These are phyloP conservation scores for Lachnum nothofagi DNA, from an alignment of 2,329 filamentous ascomycete genomes.

Conservation along the genomic window DNA sequence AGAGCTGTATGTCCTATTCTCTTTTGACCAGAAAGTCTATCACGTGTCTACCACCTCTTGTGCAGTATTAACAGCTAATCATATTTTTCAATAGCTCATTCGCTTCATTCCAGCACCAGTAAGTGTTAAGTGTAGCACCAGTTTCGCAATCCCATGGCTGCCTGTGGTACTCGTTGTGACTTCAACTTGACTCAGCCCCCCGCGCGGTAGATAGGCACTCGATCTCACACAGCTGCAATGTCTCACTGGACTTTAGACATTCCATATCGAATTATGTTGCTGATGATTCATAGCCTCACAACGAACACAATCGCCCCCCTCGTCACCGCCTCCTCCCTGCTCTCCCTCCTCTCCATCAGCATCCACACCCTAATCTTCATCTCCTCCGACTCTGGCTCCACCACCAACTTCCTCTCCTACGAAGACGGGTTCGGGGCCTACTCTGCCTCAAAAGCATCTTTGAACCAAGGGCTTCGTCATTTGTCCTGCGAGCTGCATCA, in stretches of 20 bases:
- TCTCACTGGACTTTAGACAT: too few relatives aligned
- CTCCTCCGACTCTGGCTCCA: constrained; percentile 52
- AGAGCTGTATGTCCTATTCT: constrained; percentile 36
- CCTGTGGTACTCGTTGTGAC: too few relatives aligned
- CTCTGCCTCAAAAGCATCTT: constrained; percentile 50
- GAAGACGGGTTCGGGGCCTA: constrained; percentile 56
- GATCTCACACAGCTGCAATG: too few relatives aligned
- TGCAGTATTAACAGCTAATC: neutral
- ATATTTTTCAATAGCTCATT: constrained; percentile 39
- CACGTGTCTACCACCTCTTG: neutral
- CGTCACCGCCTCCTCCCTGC: constrained; percentile 48
- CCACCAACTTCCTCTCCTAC: constrained; percentile 45
- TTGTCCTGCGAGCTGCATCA: constrained; percentile 50
- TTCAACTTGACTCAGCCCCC: too few relatives aligned
- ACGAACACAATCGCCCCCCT: constrained; percentile 57
- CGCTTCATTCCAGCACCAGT: constrained; percentile 49
- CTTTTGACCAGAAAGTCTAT: neutral
- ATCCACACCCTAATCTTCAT: constrained; percentile 47
- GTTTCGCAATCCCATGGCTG: too few relatives aligned
- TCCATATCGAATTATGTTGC: too few relatives aligned
- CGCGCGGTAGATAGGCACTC: too few relatives aligned
- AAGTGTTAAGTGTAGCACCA: too few relatives aligned
- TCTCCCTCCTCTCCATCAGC: constrained; percentile 32
- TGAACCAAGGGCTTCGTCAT: constrained; percentile 52
- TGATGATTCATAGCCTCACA: too few relatives aligned